Conservation (phyloP, 2,329 filamentous ascomycete species). For the Ophiostoma sp. region DNA sequence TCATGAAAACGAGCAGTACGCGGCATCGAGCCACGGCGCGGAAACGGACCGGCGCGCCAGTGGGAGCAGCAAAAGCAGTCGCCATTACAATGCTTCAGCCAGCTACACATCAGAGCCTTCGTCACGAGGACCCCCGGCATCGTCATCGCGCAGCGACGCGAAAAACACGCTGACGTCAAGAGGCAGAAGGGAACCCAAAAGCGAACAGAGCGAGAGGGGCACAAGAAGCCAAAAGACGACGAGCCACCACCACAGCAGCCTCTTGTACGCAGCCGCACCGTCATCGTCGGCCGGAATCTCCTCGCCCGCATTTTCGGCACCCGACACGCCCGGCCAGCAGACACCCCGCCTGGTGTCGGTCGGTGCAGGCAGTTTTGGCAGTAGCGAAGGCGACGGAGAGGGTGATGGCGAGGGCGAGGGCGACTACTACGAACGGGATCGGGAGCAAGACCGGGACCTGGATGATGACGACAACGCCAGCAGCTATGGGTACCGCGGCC, state of each 20-base stretch:
- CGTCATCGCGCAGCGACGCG: neutral
- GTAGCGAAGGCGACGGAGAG: slow-evolving; percentile 3
- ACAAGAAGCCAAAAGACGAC: neutral
- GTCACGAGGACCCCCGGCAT: neutral
- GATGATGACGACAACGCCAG: slow-evolving; percentile 9
- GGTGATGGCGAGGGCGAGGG: slow-evolving; percentile 5
- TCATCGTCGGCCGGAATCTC: slow-evolving; percentile 11
- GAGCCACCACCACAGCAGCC: neutral
- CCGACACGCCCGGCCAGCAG: slow-evolving; percentile 1
- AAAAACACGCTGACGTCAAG: neutral
- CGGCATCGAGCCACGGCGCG: neutral
- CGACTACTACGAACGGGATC: neutral
- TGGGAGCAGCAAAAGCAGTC: slow-evolving; percentile 7
- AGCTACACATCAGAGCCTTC: neutral
- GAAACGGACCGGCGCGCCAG: slow-evolving; percentile 1
- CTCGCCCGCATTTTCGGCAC: slow-evolving; percentile 19
- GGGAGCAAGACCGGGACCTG: slow-evolving; percentile 4
- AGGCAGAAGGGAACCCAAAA: neutral
- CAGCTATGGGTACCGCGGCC: neutral
- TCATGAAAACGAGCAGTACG: neutral
- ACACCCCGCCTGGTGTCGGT: slow-evolving; percentile 15
- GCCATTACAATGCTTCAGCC: neutral
- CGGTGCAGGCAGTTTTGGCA: slow-evolving; percentile 3
- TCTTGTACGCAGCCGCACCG: neutral
- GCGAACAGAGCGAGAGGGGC: slow-evolving; percentile 1